These are phyloP conservation scores for Fulvia fulva DNA, from an alignment of 2,329 filamentous ascomycete species.

Conservation along the genomic window DNA sequence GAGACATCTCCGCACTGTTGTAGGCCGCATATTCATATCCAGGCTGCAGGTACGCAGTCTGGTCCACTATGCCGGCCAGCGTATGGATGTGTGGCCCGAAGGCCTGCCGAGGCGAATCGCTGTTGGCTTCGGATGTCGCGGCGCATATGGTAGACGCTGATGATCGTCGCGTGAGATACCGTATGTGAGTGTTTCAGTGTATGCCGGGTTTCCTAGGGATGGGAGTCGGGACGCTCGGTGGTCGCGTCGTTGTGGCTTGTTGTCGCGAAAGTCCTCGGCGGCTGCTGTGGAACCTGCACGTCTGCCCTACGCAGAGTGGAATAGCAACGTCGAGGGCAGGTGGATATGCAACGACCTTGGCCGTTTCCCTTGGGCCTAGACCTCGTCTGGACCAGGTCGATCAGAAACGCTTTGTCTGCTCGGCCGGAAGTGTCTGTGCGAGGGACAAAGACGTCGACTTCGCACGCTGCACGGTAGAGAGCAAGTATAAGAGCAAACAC, in stretches of 20 bases:
- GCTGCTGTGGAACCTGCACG: not conserved
- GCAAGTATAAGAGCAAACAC: not conserved
- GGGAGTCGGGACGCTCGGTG: not conserved
- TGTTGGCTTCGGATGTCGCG: not conserved
- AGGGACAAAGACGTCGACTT: not conserved
- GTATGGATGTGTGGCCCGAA: constrained; percentile 17
- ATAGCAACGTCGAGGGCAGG: not conserved
- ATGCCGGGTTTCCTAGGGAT: not conserved
- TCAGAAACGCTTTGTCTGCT: not conserved
- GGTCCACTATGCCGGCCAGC: constrained; percentile 39
- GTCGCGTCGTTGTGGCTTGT: not conserved
- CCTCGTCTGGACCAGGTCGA: not conserved
- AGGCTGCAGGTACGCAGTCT: constrained; percentile 76
- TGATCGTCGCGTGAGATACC: not conserved
- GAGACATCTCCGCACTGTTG: constrained; percentile 14
- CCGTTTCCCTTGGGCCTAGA: not conserved
- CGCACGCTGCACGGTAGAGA: too few species aligned
- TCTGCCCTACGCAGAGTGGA: not conserved
- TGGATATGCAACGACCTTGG: not conserved
- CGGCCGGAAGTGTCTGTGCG: not conserved
- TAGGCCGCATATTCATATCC: constrained; percentile 61
- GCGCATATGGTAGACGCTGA: not conserved
- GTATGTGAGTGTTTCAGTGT: not conserved
- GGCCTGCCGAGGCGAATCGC: constrained; percentile 8
- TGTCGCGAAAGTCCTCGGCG: not conserved